Evolutionary conservation across 768 basidiomycete species (phyloP).

Genomic region (Lentinula lateritia): DNA sequence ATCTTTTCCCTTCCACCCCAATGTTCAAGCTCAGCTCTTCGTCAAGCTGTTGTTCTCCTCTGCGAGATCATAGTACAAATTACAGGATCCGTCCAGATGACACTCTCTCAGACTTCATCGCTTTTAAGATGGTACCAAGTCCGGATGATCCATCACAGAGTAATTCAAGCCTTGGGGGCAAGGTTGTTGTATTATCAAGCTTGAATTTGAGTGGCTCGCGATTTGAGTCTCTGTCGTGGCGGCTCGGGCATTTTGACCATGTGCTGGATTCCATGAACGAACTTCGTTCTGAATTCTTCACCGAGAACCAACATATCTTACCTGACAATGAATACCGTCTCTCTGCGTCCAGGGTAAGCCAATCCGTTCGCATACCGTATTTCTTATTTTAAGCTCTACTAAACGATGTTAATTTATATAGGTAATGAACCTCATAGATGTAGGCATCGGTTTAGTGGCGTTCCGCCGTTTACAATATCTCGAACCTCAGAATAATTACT

Average conservation of each 20-base stretch:
- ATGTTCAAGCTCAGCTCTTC: too few relatives aligned
- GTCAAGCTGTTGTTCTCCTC: too few relatives aligned
- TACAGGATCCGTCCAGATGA: not conserved
- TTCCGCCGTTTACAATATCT: not conserved
- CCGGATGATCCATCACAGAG: not conserved
- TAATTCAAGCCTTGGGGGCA: not conserved
- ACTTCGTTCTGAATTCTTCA: conserved; percentile 1
- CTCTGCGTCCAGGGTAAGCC: not conserved
- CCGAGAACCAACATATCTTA: not conserved
- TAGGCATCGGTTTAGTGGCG: not conserved
- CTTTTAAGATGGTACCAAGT: not conserved
- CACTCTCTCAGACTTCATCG: not conserved
- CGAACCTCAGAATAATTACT: not conserved
- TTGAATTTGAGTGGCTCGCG: not conserved
- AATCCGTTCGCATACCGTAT: not conserved
- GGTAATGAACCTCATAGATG: conserved; percentile 1
- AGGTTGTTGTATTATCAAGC: not conserved
- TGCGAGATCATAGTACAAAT: not conserved
- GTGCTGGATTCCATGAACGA: not conserved
- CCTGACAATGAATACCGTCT: not conserved
- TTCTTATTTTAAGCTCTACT: not conserved
- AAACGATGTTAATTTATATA: not conserved
- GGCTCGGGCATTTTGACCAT: conserved; percentile 1
- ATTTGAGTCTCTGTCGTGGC: not conserved
- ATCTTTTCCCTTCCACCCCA: not conserved